Conservation (phyloP, 805 yeast genomes). For the Vanderwaltozyma tropicalis region DNA sequence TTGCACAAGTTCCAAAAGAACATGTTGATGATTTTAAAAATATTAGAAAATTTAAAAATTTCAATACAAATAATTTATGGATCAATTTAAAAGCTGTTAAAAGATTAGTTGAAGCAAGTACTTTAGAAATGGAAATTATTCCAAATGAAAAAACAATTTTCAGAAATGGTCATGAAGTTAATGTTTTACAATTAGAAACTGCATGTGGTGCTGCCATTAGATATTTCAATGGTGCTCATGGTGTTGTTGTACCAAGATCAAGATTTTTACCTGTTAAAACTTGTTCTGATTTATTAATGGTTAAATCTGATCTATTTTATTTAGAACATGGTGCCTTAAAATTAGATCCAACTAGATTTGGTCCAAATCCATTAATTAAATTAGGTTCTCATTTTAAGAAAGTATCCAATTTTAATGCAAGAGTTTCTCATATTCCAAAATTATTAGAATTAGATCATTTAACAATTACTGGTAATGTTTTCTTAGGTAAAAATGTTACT, state of each 20-base stretch:
- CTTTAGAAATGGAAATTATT: conserved; percentile 84
- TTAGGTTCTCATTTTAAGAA: conserved; percentile 95
- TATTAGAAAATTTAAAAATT: conserved; percentile 94
- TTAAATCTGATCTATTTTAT: conserved; percentile 86
- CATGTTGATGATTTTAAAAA: conserved; percentile 97
- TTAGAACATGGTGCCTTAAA: conserved; percentile 86
- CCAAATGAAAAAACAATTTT: conserved; percentile 84
- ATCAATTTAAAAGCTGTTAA: conserved; percentile 89
- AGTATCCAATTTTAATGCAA: conserved; percentile 78
- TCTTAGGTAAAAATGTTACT: conserved; percentile 78
- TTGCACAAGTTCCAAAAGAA: conserved; percentile 91
- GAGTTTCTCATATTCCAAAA: conserved; percentile 80
- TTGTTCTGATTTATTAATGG: conserved; percentile 86
- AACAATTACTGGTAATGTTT: conserved; percentile 94
- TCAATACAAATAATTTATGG: conserved; percentile 98
- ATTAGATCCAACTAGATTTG: conserved; percentile 76
- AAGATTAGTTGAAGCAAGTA: conserved; percentile 75
- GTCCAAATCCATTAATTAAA: conserved; percentile 87
- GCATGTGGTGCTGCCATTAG: conserved; percentile 99
- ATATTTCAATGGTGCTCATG: conserved; percentile 89
- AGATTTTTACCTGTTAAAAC: conserved; percentile 98
- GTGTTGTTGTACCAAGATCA: conserved; percentile 96
- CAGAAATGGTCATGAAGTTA: conserved; percentile 64
- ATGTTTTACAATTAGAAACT: conserved; percentile 91
- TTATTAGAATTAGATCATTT: conserved; percentile 94